phyloP scores from a whole-genome alignment of 495 filamentous ascomycete genomes.

The Hypoxylon perforatum region DNA sequence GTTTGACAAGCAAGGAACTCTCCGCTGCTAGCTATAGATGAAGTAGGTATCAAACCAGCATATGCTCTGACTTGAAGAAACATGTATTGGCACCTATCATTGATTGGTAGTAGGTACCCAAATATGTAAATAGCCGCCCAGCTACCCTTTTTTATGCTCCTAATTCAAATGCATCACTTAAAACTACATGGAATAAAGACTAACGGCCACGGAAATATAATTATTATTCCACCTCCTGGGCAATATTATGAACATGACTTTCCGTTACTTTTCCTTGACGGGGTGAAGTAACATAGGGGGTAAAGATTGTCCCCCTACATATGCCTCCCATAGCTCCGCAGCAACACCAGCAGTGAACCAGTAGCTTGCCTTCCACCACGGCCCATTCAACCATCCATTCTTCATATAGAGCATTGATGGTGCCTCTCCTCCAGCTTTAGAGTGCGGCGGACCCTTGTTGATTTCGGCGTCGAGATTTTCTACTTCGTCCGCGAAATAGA shows the following conservation, averaged over 20 bases:
- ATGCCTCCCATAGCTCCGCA: conserved; percentile 1
- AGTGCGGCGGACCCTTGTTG: conserved; percentile 1
- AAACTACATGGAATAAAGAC: too few relatives aligned
- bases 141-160: too few relatives aligned
- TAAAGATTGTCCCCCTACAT: not conserved
- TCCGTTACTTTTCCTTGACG: conserved; percentile 6
- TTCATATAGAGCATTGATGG: conserved; percentile 9
- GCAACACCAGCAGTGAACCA: conserved; percentile 9
- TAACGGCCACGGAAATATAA: too few relatives aligned
- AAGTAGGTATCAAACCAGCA: too few relatives aligned
- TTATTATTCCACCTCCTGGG: not conserved
- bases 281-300: conserved; percentile 16
- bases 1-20: too few relatives aligned
- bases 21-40: too few relatives aligned
- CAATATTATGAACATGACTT: too few relatives aligned
- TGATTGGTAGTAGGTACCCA: too few relatives aligned
- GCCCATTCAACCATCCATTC: not conserved
- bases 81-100: too few relatives aligned
- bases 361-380: conserved; percentile 9
- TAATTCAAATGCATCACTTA: too few relatives aligned
- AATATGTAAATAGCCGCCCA: too few relatives aligned
- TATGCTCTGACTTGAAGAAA: too few relatives aligned
- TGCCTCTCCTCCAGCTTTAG: conserved; percentile 1
- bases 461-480: conserved; percentile 8
- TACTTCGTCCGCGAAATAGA: conserved; percentile 40